These are phyloP conservation scores for Albugo laibachii DNA, from an alignment of 352 stramenopile genomes.

Conservation along the genomic window DNA sequence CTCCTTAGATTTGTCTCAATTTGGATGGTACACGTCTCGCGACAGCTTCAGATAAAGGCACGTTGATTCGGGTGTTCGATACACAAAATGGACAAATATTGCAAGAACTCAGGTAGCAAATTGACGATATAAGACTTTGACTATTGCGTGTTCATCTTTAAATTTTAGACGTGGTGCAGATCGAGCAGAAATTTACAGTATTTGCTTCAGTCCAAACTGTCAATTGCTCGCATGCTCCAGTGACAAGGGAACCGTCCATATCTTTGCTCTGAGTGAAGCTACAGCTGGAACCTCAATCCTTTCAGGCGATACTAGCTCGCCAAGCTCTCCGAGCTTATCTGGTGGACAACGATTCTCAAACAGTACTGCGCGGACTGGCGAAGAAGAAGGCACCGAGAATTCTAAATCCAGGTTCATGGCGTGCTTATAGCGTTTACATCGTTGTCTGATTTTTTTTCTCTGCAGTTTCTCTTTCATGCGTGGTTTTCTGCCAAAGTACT, in stretches of 20 bases:
- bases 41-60: constrained; percentile 94
- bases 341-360: constrained; percentile 8
- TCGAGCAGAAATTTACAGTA: constrained; percentile 91
- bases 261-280: constrained; percentile 81
- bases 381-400: constrained; percentile 74
- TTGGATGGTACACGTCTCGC: constrained; percentile 88
- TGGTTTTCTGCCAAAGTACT: constrained; percentile 83
- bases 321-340: constrained; percentile 20
- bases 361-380: constrained; percentile 5
- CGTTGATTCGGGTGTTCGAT: constrained; percentile 95
- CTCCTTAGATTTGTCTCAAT: constrained; percentile 75
- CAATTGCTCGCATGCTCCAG: constrained; percentile 89
- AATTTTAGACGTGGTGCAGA: constrained; percentile 82
- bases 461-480: constrained; percentile 77
- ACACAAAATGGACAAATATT: constrained; percentile 84
- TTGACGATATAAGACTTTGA: constrained; percentile 25
- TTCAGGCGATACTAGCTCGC: constrained; percentile 25
- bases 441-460: not conserved
- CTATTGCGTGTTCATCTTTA: not conserved
- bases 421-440: not conserved
- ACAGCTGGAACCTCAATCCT: constrained; percentile 27
- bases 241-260: constrained; percentile 94
- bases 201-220: constrained; percentile 90
- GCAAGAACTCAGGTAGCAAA: constrained; percentile 48
- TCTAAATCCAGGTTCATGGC: constrained; percentile 52